Evolutionary conservation across 345 rosid genomes (phyloP), one percentile per base, ranked within the genome.

Genomic region (Raphanus raphanistrum): DNA sequence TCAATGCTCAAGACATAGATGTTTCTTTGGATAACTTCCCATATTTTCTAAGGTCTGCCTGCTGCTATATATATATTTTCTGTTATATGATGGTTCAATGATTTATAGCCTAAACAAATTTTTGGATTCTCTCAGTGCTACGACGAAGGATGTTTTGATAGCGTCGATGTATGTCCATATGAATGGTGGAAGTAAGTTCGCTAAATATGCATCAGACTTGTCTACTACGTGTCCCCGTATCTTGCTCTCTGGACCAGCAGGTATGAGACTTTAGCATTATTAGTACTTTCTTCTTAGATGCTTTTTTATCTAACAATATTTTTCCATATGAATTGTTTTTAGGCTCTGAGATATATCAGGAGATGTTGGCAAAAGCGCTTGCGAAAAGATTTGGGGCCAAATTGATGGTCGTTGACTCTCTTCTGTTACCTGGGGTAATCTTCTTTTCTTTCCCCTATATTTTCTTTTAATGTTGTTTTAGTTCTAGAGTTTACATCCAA

Each of bases 321-420:
- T 67, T 28, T 31, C 63, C 58, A 38, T 63, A 26, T 78, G 66
- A 15, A 66, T 45, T 61, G 21, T 79, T 48, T 58, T 33, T 73
- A 96, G 99, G 99, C 31, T 93, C 99, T 9, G 99, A 93, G 83
- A 96, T 96, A 80, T 96, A 93, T 82, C 99, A 96, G 81, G 98
- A 91, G 85, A 90, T 92, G 71, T 87, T 96, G 79, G 82, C 84
- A 1, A 93, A 93, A 84, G 96, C 97, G 29, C 93, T 96, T 84
- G 94, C 96, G 4, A 96, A 96, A 82, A 82, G 88, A 80, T 84
- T 85, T 82, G 90, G 89, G 79, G 99, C 96, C 78, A 90, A 84
- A 79, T 72, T 96, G 72, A 88, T 96, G 38, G 76, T 93, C 65
- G 88, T 93, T 64, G 97, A 92, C 75, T 91, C 99, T 70, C 93